phyloP scores from a whole-genome alignment of 352 stramenopile species.

The Globisporangium alternatum region DNA sequence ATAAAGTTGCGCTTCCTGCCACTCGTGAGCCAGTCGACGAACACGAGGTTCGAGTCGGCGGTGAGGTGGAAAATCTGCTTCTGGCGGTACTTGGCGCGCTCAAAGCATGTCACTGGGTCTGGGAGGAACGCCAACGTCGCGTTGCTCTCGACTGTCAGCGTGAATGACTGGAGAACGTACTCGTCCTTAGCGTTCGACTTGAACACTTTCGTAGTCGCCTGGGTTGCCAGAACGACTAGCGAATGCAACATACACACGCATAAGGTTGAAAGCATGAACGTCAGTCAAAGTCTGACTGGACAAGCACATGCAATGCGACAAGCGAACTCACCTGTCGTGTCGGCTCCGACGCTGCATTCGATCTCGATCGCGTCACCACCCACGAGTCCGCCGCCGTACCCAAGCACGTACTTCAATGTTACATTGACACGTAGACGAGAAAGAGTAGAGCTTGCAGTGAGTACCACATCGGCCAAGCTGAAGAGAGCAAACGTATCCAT shows the following conservation, averaged over 20 bases:
- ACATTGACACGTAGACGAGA: background rate
- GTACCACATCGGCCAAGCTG: background rate
- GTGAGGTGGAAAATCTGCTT: slow-evolving; percentile 58
- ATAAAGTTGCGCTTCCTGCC: slow-evolving; percentile 81
- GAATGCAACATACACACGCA: slow-evolving; percentile 8
- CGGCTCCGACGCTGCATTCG: slow-evolving; percentile 39
- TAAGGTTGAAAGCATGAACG: background rate
- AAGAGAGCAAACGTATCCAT: background rate
- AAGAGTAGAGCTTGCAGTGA: background rate
- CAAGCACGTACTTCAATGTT: slow-evolving; percentile 66
- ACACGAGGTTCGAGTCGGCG: slow-evolving; percentile 54
- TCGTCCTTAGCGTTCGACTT: slow-evolving; percentile 48
- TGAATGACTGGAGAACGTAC: slow-evolving; percentile 54
- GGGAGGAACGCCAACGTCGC: slow-evolving; percentile 76
- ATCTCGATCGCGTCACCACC: slow-evolving; percentile 70
- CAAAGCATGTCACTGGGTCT: slow-evolving; percentile 81
- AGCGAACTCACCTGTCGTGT: slow-evolving; percentile 42
- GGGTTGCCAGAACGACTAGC: slow-evolving; percentile 68
- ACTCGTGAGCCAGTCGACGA: slow-evolving; percentile 85
- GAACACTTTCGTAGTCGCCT: slow-evolving; percentile 89
- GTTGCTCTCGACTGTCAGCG: slow-evolving; percentile 39
- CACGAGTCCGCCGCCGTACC: slow-evolving; percentile 80
- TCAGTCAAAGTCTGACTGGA: background rate
- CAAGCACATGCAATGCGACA: background rate
- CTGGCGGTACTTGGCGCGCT: slow-evolving; percentile 65